Evolutionary conservation across 2,329 filamentous ascomycete species (phyloP), one percentile per base, ranked within the genome.

Genomic region (Ambrosiella cleistominuta): DNA sequence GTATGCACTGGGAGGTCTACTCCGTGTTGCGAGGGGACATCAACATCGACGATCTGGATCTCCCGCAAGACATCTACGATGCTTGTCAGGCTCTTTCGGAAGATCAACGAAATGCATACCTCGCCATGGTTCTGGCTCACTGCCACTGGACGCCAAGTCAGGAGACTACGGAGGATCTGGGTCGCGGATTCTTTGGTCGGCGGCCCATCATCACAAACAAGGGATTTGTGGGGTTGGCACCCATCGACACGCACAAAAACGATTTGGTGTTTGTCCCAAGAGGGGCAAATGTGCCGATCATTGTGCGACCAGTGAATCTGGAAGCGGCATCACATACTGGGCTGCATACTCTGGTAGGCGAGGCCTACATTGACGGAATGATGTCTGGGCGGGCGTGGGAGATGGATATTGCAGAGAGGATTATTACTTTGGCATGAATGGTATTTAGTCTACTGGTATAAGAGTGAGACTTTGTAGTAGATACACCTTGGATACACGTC

Each of bases 211-310:
- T 58, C 7, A 55, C 50, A 2, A 47, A 55, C 37, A 58, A 54
- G 19, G 57, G 57, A 1, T 54, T 58, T 7, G 57, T 58, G 9
- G 57, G 57, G 1, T 19, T 55, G 27, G 57, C 39, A 9, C 57
- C 57, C 9, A 47, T 42, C 3, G 36, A 54, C 51, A 54, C 51
- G n/a, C 15, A 39, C 3, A 58, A 58, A 36, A 39, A 17, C 4
- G 57, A 58, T 38, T 35, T 58, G 35, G 37, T 58, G 1, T 58
- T 58, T 58, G 57, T 58, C 9, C 57, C 57, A 36, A 42, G 51
- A n/a, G 57, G 57, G 4, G 57, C 51, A n/a, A 45, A 47, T 27
- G 57, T 58, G 2, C 57, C 57, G 2, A 39, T 58, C n/a, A 39
- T 58, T 19, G n/a, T 58, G 7, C 19, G 57, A 15, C 57, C 57